Percentiles rank a stretch among this genome's conserved stretches.
Conservation (phyloP, 768 basidiomycete species). For the Lentinula sp. region DNA sequence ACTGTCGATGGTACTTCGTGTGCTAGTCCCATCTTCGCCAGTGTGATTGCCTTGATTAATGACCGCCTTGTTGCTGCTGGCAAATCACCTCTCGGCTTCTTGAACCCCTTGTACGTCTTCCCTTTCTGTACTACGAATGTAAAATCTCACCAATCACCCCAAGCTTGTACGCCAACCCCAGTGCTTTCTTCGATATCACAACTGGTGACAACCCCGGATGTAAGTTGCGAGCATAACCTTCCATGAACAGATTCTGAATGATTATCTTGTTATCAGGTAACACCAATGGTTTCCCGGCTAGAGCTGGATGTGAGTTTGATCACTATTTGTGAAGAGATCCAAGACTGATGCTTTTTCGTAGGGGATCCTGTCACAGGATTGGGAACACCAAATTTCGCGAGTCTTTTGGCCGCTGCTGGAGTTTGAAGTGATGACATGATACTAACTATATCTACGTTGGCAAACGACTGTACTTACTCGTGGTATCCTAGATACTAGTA, state of each 20-base stretch:
- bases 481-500: background rate
- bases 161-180: constrained; percentile 26
- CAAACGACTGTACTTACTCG: background rate
- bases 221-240: constrained; percentile 20
- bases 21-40: constrained; percentile 38
- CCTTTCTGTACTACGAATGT: background rate
- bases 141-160: background rate
- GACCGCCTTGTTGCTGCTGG: constrained; percentile 30
- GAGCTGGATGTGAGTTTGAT: constrained; percentile 22
- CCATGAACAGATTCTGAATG: constrained; percentile 20
- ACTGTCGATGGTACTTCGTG: constrained; percentile 40
- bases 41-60: constrained; percentile 39
- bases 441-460: background rate
- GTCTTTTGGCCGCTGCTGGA: constrained; percentile 9
- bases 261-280: background rate
- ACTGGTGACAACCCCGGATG: constrained; percentile 38
- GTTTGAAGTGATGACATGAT: background rate
- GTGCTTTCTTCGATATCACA: constrained; percentile 36
- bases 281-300: constrained; percentile 23
- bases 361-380: constrained; percentile 27
- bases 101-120: constrained; percentile 24
- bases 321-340: background rate
- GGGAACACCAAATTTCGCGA: constrained; percentile 31
- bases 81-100: constrained; percentile 28
- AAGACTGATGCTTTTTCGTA: background rate